Percentiles rank a stretch among this genome's conserved stretches.
These are phyloP conservation scores for Cercospora sp. DNA, from an alignment of 2,329 filamentous ascomycete species.

Conservation along the genomic window DNA sequence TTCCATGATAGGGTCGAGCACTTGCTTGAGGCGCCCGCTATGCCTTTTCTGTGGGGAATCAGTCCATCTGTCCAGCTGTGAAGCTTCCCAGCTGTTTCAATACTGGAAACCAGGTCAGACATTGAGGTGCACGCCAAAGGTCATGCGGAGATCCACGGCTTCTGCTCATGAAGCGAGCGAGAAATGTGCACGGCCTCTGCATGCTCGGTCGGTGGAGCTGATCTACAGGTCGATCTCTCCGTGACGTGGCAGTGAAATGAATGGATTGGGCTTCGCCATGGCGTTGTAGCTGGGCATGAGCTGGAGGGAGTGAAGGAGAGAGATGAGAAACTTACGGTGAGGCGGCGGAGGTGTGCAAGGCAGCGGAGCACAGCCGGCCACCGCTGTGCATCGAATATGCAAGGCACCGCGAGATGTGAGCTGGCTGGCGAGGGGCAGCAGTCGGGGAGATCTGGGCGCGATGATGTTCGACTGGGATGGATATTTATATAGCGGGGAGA, in stretches of 20 bases:
- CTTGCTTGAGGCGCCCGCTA: no score
- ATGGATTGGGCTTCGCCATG: neutral
- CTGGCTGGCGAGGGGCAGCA: neutral
- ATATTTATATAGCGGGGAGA: neutral
- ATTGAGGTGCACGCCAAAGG: no score
- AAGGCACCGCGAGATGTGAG: neutral
- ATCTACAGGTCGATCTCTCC: neutral
- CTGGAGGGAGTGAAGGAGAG: no score
- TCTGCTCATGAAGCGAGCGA: neutral
- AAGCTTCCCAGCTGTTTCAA: no score
- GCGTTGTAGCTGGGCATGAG: neutral
- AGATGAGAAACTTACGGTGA: neutral
- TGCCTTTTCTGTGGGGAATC: no score
- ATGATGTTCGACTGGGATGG: conserved; percentile 6
- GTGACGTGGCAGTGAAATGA: neutral
- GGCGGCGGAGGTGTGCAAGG: neutral
- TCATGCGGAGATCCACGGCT: no score
- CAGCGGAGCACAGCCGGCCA: neutral
- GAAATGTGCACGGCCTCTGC: neutral
- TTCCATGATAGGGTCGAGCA: neutral
- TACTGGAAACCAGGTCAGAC: no score
- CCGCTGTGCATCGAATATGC: neutral
- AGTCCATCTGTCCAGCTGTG: no score
- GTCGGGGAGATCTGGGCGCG: neutral
- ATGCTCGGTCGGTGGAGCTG: neutral